Base-by-base conservation (phyloP, 345 rosid genomes). In the Iberis pinnata region DNA sequence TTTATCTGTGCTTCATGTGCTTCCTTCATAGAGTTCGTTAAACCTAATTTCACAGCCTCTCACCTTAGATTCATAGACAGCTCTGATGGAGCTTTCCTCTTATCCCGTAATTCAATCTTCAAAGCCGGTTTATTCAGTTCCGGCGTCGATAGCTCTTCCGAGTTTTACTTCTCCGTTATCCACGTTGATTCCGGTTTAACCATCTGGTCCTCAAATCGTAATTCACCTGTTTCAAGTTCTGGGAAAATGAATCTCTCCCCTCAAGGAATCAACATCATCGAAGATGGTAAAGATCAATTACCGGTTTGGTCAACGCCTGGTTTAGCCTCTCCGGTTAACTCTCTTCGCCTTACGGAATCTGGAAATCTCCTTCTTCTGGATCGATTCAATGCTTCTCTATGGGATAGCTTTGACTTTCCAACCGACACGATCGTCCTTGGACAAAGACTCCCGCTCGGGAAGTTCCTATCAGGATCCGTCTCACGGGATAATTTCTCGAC, bases 121-220 rank as follows among this genome's bases (percentile, higher is more conserved):
- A 80, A 77, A 72, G 88, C 83, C 58, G 71, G 82, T 48, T 69
- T 89, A 40, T 72, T 76, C 69, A 80, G 73, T 53, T 84, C 84
- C 5, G 26, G 25, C 14, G 62, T 66, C 32, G 59, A 57, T 53
- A 33, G 73, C 49, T 58, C 72, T 60, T 26, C 68, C 43, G 56
- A 43, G 58, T 89, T 73, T 64, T 89, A 83, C 80, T 72, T 89
- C 35, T 83, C 84, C 41, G 69, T 89, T 57, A 47, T 81, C 62
- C 95, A 86, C 12, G 81, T 64, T 10, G 72, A 41, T 1, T 83
- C 95, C 64, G 70, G 56, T 58, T 43, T 61, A 32, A 73, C 83
- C 53, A 75, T 86, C 64, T 89, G 97, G 97, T 75, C 97, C 9
- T 90, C 95, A 16, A 84, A 81, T 67, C 82, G 80, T n/a, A 76